These are phyloP conservation scores for Erythrophleum ivorense DNA, from an alignment of 331 rosid species.

Conservation along the genomic window DNA sequence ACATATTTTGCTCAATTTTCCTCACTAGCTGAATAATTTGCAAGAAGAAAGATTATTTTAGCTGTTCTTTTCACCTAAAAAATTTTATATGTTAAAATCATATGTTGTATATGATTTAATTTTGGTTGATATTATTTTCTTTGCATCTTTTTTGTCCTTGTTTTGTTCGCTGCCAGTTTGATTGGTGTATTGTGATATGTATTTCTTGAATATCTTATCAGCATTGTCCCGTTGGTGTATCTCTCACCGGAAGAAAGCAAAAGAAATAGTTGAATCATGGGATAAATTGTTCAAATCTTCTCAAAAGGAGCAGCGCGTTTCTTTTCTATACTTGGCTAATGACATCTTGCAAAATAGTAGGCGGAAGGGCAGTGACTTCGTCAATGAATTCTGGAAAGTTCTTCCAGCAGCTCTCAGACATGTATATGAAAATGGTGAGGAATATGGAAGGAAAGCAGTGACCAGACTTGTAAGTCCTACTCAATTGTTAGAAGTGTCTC, in stretches of 20 bases:
- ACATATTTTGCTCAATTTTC: constrained; percentile 2
- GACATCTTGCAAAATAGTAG: constrained; percentile 82
- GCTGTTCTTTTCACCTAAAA: constrained; percentile 19
- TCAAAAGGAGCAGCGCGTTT: constrained; percentile 67
- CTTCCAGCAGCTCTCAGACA: constrained; percentile 69
- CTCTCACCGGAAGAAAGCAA: constrained; percentile 70
- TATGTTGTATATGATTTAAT: constrained; percentile 13
- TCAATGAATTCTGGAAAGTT: constrained; percentile 81
- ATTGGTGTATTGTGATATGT: constrained; percentile 41
- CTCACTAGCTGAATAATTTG: constrained; percentile 18
- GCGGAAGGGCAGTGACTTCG: constrained; percentile 83
- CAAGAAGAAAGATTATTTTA: constrained; percentile 13
- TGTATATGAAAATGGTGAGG: constrained; percentile 63
- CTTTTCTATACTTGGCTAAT: constrained; percentile 72
- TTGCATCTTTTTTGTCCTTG: not conserved
- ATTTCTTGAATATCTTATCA: constrained; percentile 49
- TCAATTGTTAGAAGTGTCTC: constrained; percentile 9
- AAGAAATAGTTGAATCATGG: constrained; percentile 74
- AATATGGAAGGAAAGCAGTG: constrained; percentile 65
- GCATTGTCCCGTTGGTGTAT: constrained; percentile 77
- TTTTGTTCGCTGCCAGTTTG: constrained; percentile 2
- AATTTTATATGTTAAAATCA: not conserved
- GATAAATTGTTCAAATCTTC: constrained; percentile 68
- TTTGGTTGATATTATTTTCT: constrained; percentile 23
- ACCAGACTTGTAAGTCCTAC: constrained; percentile 62